phyloP scores from a whole-genome alignment of 192 early-diverging fungal species.

The Bifiguratus adelaidae region DNA sequence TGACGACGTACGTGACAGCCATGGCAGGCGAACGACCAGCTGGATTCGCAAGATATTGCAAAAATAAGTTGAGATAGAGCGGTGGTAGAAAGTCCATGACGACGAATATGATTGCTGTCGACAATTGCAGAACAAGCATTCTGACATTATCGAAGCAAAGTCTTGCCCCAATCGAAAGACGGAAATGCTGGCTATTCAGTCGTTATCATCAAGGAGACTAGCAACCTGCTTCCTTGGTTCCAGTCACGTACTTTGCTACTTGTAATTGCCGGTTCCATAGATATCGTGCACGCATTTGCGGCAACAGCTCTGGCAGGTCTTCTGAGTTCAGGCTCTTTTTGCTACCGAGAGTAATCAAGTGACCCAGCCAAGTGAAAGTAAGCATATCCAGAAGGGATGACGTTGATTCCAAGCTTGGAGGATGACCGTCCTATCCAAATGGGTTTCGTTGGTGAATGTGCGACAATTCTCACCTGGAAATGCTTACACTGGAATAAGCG shows the following conservation, averaged over 20 bases:
- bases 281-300: background rate
- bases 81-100: slow-evolving; percentile 7
- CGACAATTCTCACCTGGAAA: too few relatives aligned
- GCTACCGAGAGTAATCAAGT: background rate
- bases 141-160: background rate
- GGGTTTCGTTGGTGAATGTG: too few relatives aligned
- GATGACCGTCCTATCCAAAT: too few relatives aligned
- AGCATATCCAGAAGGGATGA: too few relatives aligned
- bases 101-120: background rate
- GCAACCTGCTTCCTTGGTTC: background rate
- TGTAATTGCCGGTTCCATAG: background rate
- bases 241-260: background rate
- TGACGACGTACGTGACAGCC: slow-evolving; percentile 35
- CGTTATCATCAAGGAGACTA: background rate
- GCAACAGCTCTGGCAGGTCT: background rate
- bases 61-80: slow-evolving; percentile 27
- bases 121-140: background rate
- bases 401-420: too few relatives aligned
- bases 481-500: too few relatives aligned
- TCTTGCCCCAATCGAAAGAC: background rate
- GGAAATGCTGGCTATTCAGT: background rate
- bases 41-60: slow-evolving; percentile 24
- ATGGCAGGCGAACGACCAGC: slow-evolving; percentile 12
- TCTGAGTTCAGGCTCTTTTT: background rate
- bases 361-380: background rate